Evolutionary conservation across 805 yeast genomes (phyloP), one percentile per base, ranked within the genome.

Genomic region (Schwanniomyces polymorphus): DNA sequence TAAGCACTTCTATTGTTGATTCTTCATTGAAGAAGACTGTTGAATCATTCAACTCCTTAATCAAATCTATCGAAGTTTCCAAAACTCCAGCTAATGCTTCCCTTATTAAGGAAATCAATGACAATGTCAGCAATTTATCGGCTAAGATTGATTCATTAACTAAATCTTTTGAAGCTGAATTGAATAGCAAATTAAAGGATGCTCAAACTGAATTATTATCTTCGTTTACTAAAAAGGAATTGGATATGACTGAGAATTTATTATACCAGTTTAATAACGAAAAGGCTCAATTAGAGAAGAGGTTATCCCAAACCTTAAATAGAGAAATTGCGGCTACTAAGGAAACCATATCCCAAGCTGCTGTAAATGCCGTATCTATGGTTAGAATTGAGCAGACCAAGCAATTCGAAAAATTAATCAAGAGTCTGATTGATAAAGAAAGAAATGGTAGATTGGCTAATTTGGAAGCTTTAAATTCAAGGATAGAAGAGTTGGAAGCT

Each of bases 371-470:
- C 45, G 78, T 89, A 27, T 72, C 82, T 8, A 74, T 86, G 61
- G 81, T 85, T 47, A 80, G 88, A 58, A 71, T 84, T 43, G 84
- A 82, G 54, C 85, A 86, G 56, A 81, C 89, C 48, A 79, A 84
- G 54, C 83, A 60, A 17, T 70, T 68, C 46, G 72, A 68, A 52
- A 52, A 58, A 38, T 58, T 67, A 52, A 53, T 70, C 48, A 56
- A 61, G 48, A 63, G 59, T n/a, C 62, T 53, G 47, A 54, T 65
- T 33, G 67, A 72, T 51, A 45, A 57, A 41, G 78, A 73, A 74
- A 84, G 98, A 69, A 76, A 84, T 52, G 89, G 91, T 25, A 84
- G 94, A 61, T 79, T 91, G 57, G 76, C 86, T 41, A 76, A 85
- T 57, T 75, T 94, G 58, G 76, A 78, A 28, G 80, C 82, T 47